Base-by-base conservation (phyloP, 2,329 filamentous ascomycete genomes). In the Sporothrix schenckii region DNA sequence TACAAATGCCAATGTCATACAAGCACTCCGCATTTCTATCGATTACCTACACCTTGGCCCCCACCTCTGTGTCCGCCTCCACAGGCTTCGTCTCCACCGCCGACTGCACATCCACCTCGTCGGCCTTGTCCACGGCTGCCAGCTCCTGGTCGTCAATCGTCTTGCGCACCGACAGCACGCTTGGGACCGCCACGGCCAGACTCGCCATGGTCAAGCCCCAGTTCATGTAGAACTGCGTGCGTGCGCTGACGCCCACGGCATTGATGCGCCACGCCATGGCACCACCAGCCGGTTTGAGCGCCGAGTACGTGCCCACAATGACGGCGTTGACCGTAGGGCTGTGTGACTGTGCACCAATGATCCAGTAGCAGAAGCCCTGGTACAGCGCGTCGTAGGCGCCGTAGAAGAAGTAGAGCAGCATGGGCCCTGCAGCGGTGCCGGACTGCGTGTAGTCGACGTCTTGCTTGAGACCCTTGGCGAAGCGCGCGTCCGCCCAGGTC, bases 321-420 rank as follows among this genome's bases (percentile, higher is more conserved):
- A 83, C 77, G 19, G 83, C 83, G 1, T 81, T 79, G 13, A 79
- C 75, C 0, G 77, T 78, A 0, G 81, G 77, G 19, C 78, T 81
- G 74, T 84, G 83, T 39, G 79, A 82, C 71, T 79, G 78, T 0
- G 82, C 80, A 7, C 83, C 82, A 68, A 84, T 81, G 27, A 83
- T 76, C 87, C 88, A 90, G 81, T 90, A 90, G 60, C 87, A 86
- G 72, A 81, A 85, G 1, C 86, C 87, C 77, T 91, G 88, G 88
- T 88, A 91, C 21, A 88, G 82, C 1, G 89, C 87, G 77, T 91
- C 89, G 75, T 88, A 90, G 72, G 87, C 84, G 56, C 89, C 89
- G 76, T 91, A 91, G 79, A 90, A 90, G 76, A 91, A 88, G 80
- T 91, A 91, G 16, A 91, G 80, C 75, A 90, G 87, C 76, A 91